Evolutionary conservation across 2,329 filamentous ascomycete species (phyloP).

Genomic region (Xylariaceae sp.): DNA sequence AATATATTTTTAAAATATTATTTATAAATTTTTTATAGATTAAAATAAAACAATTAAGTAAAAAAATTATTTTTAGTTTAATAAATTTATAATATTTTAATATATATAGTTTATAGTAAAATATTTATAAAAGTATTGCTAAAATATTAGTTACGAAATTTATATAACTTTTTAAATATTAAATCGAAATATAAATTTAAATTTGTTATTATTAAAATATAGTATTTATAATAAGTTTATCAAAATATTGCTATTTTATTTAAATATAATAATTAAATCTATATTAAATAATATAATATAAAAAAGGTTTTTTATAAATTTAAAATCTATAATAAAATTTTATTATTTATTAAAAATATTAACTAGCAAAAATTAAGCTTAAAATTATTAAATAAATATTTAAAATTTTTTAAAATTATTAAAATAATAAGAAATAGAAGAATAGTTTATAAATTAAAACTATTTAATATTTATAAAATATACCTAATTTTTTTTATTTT

Average conservation of each 20-base stretch:
- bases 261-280: background rate
- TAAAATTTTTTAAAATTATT: background rate
- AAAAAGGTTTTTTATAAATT: background rate
- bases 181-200: background rate
- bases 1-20: background rate
- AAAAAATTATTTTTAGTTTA: background rate
- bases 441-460: background rate
- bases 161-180: background rate
- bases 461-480: background rate
- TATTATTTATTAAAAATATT: background rate
- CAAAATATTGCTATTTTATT: background rate
- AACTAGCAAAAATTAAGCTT: background rate
- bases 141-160: background rate
- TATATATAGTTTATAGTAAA: background rate
- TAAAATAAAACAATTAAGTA: background rate
- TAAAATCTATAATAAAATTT: background rate
- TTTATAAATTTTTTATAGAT: background rate
- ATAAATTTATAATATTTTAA: background rate
- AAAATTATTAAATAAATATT: background rate
- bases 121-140: background rate
- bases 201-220: background rate
- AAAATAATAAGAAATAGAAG: background rate
- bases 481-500: background rate
- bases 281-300: background rate
- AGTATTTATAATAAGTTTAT: background rate